Evolutionary conservation across 352 stramenopile species (phyloP).

Genomic region (Phytophthora pisi): DNA sequence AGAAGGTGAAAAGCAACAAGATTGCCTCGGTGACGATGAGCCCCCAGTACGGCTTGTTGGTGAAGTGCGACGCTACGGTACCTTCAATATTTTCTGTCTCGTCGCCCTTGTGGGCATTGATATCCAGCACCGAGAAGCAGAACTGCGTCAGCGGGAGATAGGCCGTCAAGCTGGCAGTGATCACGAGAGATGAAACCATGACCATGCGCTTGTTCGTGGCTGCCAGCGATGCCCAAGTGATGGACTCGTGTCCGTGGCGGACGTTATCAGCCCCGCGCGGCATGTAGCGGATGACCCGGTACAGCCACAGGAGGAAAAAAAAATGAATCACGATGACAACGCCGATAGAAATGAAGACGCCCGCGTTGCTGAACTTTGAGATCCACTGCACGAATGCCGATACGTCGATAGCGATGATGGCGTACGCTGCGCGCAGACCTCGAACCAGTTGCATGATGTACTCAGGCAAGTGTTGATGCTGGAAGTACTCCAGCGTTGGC

Average conservation of each 20-base stretch:
- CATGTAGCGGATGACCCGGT: slow-evolving; percentile 29
- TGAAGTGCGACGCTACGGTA: slow-evolving; percentile 8
- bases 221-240: slow-evolving; percentile 36
- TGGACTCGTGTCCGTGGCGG: slow-evolving; percentile 44
- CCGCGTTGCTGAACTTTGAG: slow-evolving; percentile 24
- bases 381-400: slow-evolving; percentile 27
- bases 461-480: slow-evolving; percentile 24
- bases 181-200: slow-evolving; percentile 38
- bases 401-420: slow-evolving; percentile 29
- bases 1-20: slow-evolving; percentile 41
- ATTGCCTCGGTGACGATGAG: slow-evolving; percentile 28
- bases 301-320: slow-evolving; percentile 39
- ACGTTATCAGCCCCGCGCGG: slow-evolving; percentile 44
- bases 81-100: slow-evolving; percentile 3
- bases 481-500: slow-evolving; percentile 22
- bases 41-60: slow-evolving; percentile 25
- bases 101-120: slow-evolving; percentile 6
- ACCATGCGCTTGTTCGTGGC: slow-evolving; percentile 37
- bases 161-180: slow-evolving; percentile 42
- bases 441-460: slow-evolving; percentile 18
- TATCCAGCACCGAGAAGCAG: slow-evolving; percentile 35
- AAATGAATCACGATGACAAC: slow-evolving; percentile 20
- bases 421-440: slow-evolving; percentile 33
- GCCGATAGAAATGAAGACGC: slow-evolving; percentile 38
- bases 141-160: slow-evolving; percentile 51